These are phyloP conservation scores for Spongispora temasekensis DNA, from an alignment of 1,284 basidiomycete genomes.

Conservation along the genomic window DNA sequence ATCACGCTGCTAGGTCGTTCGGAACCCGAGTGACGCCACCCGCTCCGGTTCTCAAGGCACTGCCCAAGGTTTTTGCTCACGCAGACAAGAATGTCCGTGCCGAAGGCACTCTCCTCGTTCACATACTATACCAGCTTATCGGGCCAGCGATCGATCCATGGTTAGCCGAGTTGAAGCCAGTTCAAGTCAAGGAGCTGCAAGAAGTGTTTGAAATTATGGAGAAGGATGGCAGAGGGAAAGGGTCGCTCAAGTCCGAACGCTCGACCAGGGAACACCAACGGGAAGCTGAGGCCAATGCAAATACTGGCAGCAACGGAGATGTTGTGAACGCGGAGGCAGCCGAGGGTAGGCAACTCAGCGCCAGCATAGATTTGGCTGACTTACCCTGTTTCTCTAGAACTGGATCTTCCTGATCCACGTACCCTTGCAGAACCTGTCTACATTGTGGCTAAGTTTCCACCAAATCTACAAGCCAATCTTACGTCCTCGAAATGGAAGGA, in stretches of 20 bases:
- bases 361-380: constrained; percentile 13
- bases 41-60: constrained; percentile 77
- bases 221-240: constrained; percentile 80
- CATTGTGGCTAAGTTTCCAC: constrained; percentile 74
- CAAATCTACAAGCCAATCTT: constrained; percentile 72
- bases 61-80: constrained; percentile 95
- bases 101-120: constrained; percentile 82
- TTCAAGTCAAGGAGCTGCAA: constrained; percentile 96
- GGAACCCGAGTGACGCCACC: constrained; percentile 80
- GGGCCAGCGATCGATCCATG: constrained; percentile 88
- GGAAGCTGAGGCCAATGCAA: constrained; percentile 62
- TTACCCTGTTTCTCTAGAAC: constrained; percentile 35
- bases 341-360: constrained; percentile 25
- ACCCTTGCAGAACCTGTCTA: constrained; percentile 85
- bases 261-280: constrained; percentile 79
- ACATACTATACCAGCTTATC: constrained; percentile 85
- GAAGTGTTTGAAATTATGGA: constrained; percentile 89
- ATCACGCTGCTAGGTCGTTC: constrained; percentile 47
- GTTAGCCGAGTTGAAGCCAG: constrained; percentile 92
- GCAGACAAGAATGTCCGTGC: constrained; percentile 95
- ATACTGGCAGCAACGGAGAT: constrained; percentile 42
- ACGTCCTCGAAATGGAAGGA: constrained; percentile 98
- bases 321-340: constrained; percentile 36
- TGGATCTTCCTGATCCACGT: constrained; percentile 72
- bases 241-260: constrained; percentile 76